Evolutionary conservation across 306 rosid genomes (phyloP), one percentile per base, ranked within the genome.

Genomic region (Vigna unguiculata): DNA sequence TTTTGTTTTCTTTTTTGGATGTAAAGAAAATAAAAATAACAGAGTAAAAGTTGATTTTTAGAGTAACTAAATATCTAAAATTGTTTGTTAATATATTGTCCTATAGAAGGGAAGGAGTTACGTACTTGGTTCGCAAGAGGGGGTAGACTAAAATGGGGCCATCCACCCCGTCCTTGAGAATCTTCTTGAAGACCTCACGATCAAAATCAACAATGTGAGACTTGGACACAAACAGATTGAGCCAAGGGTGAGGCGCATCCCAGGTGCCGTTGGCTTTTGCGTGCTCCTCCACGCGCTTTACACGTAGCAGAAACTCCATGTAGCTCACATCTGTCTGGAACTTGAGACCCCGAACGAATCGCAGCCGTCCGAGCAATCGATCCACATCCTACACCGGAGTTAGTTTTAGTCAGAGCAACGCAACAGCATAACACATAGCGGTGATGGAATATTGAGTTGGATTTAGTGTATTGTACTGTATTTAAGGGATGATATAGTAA

Each of bases 61-160:
- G n/a, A 22, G 1, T 2, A 5, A 22, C 4, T 57, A 57, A 59
- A 60, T 30, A 5, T 28, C n/a, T n/a, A 15, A 15, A 14, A 13
- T 58, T 22, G 9, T 57, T 12, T 57, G 24, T 55, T 54, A 22
- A 12, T 22, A 0, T 1, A 22, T 9, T 20, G 7, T 3, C 4
- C 6, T 5, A 1, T 2, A 22, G 22, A n/a, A 62, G 69, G 14
- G 69, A 32, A 61, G 4, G n/a, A 17, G 11, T 9, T 3, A 62
- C 69, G 25, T 62, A 62, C 69, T 62, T 62, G 69, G 36, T 36
- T 20, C 90, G 91, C 73, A 83, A 81, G 1, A 92, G 84, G 8
- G 97, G 97, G 83, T 92, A 92, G 65, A 92, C 81, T 53, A 92
- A 55, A 72, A 92, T 90, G 80, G 96, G 96, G 13, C 96, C 97